Percentiles rank a stretch among this genome's conserved stretches.
These are phyloP conservation scores for Penicillium fimorum DNA, from an alignment of 495 filamentous ascomycete genomes.

Conservation along the genomic window DNA sequence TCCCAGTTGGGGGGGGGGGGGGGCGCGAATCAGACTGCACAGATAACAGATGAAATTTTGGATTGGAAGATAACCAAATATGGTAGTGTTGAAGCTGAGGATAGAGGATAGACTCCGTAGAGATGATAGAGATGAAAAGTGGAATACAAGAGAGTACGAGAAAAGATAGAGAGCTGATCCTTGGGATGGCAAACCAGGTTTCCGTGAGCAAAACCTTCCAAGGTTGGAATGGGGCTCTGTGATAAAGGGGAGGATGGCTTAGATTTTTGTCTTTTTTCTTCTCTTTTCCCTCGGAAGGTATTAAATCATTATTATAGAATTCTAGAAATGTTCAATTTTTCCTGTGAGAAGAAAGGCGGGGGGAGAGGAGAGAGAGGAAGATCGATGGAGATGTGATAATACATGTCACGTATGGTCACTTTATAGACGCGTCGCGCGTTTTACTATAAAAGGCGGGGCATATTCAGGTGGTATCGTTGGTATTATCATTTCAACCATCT, in stretches of 20 bases:
- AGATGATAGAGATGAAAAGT: conserved; percentile 4
- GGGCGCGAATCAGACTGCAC: conserved; percentile 8
- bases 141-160: conserved; percentile 14
- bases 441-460: conserved; percentile 7
- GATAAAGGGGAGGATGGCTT: neutral
- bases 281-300: neutral
- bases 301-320: conserved; percentile 21
- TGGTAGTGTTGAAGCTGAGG: neutral
- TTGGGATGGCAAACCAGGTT: neutral
- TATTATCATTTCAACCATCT: neutral
- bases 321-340: conserved; percentile 5
- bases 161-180: neutral
- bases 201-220: neutral
- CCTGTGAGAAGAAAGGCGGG: conserved; percentile 13
- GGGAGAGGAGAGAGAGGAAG: conserved; percentile 22
- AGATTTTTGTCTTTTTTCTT: neutral
- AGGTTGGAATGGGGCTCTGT: conserved; percentile 1
- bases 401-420: conserved; percentile 32
- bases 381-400: conserved; percentile 18
- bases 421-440: conserved; percentile 35
- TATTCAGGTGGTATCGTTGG: neutral
- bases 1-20: neutral
- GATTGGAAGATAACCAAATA: neutral
- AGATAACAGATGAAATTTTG: conserved; percentile 10
- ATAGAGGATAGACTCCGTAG: neutral